Base-by-base conservation (phyloP, 2,329 filamentous ascomycete species). In the Rhynchosporium secalis region DNA sequence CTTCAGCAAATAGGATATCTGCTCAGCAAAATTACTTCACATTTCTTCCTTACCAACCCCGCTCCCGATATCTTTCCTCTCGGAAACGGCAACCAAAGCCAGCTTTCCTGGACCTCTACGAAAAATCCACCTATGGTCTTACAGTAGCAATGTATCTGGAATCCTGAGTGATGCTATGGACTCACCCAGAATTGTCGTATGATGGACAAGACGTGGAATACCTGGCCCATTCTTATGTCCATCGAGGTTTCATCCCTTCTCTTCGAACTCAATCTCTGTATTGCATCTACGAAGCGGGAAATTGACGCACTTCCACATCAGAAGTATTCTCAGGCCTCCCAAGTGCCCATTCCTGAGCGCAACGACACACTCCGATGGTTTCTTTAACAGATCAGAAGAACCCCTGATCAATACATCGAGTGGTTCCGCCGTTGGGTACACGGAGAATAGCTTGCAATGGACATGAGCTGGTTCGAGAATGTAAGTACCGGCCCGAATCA, bases 211-310 rank as follows among this genome's bases (percentile, higher is more conserved):
- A 64, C 65, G 10, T 70, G 66, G 69, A 69, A 66, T 38, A 63
- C 69, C 54, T 64, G 68, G 9, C 51, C 70, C 4, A 58, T 66
- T 8, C 68, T 69, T 31, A 66, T 66, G 5, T 65, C 63, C 12
- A 58, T 70, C 10, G 66, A 71, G n/a, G 58, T 68, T 10, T 57
- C 67, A 3, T 68, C 66, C 6, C 65, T 69, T 26, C 15, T 68
- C 4, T 49, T 68, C 7, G 66, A 65, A n/a, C 56, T 66, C 29
- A 41, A 40, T 6, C 65, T 64, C 10, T 69, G 66, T 47, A 9
- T 58, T 15, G 29, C 65, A 31, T 41, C 67, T 38, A 52, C 36
- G 20, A 20, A 1, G 33, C 9, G 33, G 33, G 2, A 5, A 36
- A 10, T 10, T 36, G 33, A 36, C 33, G 5, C 33, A 36, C 6